Evolutionary conservation across 768 basidiomycete genomes (phyloP).

Genomic region (Pleurotus tuoliensis): DNA sequence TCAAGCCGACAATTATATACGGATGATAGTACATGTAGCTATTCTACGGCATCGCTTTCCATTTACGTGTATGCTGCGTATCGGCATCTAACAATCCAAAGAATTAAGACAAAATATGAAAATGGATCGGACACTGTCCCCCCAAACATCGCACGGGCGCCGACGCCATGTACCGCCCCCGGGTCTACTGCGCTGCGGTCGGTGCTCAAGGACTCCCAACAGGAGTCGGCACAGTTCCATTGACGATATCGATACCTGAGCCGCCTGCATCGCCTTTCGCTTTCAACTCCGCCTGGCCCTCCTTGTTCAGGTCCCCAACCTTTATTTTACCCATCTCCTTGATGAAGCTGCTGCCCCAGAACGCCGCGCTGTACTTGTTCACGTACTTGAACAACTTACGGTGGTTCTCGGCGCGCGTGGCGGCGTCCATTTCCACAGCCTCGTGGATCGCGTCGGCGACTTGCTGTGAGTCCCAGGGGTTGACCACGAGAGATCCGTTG

Average conservation of each 20-base stretch:
- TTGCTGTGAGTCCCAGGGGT: slow-evolving; percentile 99
- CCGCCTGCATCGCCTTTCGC: slow-evolving; percentile 30
- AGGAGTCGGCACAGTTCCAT: slow-evolving; percentile 29
- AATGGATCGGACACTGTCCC: background rate
- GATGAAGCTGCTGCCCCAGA: slow-evolving; percentile 91
- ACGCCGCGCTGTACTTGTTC: slow-evolving; percentile 89
- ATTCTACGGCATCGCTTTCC: background rate
- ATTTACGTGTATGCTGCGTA: background rate
- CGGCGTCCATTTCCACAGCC: slow-evolving; percentile 85
- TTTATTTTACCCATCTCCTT: slow-evolving; percentile 72
- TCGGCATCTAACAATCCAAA: background rate
- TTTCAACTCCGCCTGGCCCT: slow-evolving; percentile 30
- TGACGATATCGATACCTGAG: slow-evolving; percentile 33
- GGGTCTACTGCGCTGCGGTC: background rate
- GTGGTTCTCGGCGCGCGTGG: slow-evolving; percentile 87
- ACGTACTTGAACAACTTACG: slow-evolving; percentile 96
- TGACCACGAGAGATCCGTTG: slow-evolving; percentile 95
- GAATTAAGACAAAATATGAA: background rate
- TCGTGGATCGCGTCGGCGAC: slow-evolving; percentile 97
- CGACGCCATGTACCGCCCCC: background rate
- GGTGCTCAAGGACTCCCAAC: background rate
- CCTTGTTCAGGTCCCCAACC: slow-evolving; percentile 31
- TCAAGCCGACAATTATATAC: background rate
- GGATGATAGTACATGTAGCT: background rate
- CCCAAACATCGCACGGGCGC: too few species aligned